phyloP scores from a whole-genome alignment of 352 stramenopile genomes.

The Phytopythium boreale region DNA sequence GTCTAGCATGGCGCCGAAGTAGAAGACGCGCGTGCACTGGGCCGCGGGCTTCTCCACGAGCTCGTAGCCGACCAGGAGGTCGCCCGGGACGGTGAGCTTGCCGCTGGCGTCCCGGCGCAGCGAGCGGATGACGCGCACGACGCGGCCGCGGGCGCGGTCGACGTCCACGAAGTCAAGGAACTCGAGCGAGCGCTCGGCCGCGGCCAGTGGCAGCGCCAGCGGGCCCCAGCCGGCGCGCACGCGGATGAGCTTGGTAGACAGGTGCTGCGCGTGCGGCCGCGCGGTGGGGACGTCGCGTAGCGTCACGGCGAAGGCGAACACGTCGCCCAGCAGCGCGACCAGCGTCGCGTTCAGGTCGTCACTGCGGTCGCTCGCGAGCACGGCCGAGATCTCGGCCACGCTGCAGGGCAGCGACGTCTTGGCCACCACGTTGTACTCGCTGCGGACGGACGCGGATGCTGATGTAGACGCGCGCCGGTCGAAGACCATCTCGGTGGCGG shows the following conservation, averaged over 20 bases:
- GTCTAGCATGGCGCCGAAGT: constrained; percentile 19
- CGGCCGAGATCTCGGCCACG: constrained; percentile 22
- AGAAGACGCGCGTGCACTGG: constrained; percentile 34
- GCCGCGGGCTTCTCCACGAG: constrained; percentile 16
- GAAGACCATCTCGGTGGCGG: constrained; percentile 19
- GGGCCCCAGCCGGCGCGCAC: constrained; percentile 12
- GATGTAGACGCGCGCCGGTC: constrained; percentile 15
- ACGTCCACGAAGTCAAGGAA: constrained; percentile 29
- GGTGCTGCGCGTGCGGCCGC: constrained; percentile 8
- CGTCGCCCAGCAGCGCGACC: constrained; percentile 27
- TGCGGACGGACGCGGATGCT: constrained; percentile 7
- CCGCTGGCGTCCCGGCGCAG: constrained; percentile 18
- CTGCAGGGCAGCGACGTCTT: constrained; percentile 24
- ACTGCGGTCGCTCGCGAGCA: constrained; percentile 27
- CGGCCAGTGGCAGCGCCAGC: constrained; percentile 22
- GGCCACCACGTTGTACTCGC: constrained; percentile 19
- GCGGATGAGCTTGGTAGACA: constrained; percentile 31
- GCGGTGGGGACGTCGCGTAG: constrained; percentile 22
- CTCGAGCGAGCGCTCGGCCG: constrained; percentile 26
- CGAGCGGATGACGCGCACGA: constrained; percentile 23
- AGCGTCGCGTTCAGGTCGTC: constrained; percentile 41
- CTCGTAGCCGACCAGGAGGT: constrained; percentile 24
- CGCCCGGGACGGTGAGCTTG: constrained; percentile 21
- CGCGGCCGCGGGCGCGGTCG: constrained; percentile 20
- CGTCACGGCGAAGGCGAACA: constrained; percentile 32